A percentile compares a stretch with the other conserved stretches of the same genome.
phyloP scores from a whole-genome alignment of 495 filamentous ascomycete species.

The Clohesyomyces aquaticus region DNA sequence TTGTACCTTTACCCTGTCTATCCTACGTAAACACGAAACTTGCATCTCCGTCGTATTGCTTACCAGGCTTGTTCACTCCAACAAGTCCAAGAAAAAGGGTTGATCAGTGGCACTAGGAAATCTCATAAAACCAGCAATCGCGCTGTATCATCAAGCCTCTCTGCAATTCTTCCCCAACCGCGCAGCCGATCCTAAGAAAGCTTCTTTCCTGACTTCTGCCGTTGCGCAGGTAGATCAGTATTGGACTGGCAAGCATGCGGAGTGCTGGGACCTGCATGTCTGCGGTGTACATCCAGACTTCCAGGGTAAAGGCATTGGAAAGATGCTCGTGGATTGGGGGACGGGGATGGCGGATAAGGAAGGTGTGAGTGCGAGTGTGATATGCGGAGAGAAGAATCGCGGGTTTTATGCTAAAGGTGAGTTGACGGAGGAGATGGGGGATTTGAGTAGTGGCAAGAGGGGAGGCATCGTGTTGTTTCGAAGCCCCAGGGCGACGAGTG shows the following conservation, averaged over 20 bases:
- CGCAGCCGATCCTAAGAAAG: conserved; percentile 16
- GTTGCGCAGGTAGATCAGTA: conserved; percentile 4
- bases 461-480: conserved; percentile 27
- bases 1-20: background rate
- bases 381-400: conserved; percentile 25
- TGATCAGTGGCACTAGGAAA: conserved; percentile 21
- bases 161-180: conserved; percentile 25
- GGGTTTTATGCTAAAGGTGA: conserved; percentile 28
- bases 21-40: background rate
- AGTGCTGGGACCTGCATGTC: conserved; percentile 32
- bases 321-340: conserved; percentile 25
- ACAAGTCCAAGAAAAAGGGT: background rate
- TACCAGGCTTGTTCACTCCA: background rate
- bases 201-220: conserved; percentile 16
- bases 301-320: conserved; percentile 27
- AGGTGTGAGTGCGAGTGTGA: conserved; percentile 28
- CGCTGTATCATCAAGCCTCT: background rate
- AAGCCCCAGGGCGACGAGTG: background rate
- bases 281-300: conserved; percentile 32
- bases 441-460: background rate
- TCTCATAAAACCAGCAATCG: conserved; percentile 21
- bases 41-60: background rate
- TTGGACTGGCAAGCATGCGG: conserved; percentile 32
- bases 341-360: conserved; percentile 21
- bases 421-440: conserved; percentile 8